A percentile compares a stretch with the other conserved stretches of the same genome.
phyloP scores from a whole-genome alignment of 768 basidiomycete species.

The Coprinopsis marcescibilis region DNA sequence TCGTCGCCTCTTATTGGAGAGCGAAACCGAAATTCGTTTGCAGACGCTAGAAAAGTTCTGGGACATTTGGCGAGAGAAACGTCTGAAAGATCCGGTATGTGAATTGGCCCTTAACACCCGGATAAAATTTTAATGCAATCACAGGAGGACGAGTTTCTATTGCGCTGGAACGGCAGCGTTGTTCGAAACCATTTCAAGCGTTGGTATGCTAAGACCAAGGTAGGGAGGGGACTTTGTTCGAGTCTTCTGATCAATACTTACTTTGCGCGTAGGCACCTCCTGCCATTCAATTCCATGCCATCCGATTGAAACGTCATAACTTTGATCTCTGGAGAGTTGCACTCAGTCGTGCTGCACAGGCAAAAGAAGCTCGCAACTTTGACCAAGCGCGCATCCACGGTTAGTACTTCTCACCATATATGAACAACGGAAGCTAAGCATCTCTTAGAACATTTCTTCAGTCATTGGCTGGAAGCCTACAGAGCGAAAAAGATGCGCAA shows the following conservation, averaged over 20 bases:
- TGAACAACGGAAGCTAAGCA: slow-evolving; percentile 9
- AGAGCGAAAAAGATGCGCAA: slow-evolving; percentile 68
- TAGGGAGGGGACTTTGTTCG: slow-evolving; percentile 20
- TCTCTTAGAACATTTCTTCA: slow-evolving; percentile 44
- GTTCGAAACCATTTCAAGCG: slow-evolving; percentile 63
- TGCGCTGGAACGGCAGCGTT: slow-evolving; percentile 53
- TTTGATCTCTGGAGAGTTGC: slow-evolving; percentile 64
- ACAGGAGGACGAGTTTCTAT: slow-evolving; percentile 55
- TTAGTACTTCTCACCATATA: background rate
- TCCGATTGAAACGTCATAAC: slow-evolving; percentile 49
- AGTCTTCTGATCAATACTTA: slow-evolving; percentile 5
- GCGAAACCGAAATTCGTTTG: slow-evolving; percentile 57
- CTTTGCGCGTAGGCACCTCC: slow-evolving; percentile 53
- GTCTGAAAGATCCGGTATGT: slow-evolving; percentile 60
- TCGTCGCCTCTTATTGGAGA: slow-evolving; percentile 50
- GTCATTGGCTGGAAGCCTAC: slow-evolving; percentile 65
- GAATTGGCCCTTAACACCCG: background rate
- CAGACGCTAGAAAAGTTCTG: slow-evolving; percentile 50
- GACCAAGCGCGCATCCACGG: slow-evolving; percentile 33
- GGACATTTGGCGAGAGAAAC: slow-evolving; percentile 75
- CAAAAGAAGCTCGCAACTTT: slow-evolving; percentile 58
- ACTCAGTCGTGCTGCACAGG: slow-evolving; percentile 65
- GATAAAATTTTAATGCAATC: background rate
- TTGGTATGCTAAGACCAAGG: slow-evolving; percentile 74
- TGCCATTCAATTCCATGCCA: slow-evolving; percentile 71